Conservation (phyloP, 768 basidiomycete genomes). For the Leucocoprinus birnbaumii region DNA sequence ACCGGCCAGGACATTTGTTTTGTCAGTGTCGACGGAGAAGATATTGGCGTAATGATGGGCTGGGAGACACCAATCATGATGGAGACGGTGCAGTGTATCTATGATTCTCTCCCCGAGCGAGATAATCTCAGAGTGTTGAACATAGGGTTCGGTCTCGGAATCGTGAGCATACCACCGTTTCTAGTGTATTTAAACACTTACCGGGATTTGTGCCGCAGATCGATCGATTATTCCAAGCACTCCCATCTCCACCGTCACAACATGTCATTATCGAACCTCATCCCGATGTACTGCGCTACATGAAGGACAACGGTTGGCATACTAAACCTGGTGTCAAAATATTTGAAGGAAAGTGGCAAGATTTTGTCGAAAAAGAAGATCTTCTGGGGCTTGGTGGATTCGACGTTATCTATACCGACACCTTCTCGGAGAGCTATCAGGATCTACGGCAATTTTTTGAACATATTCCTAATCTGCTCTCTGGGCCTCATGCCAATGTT, state of each 20-base stretch:
- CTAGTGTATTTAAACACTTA: background rate
- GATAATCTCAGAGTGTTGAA: conserved; percentile 72
- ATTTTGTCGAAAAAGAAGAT: conserved; percentile 60
- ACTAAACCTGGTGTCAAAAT: conserved; percentile 73
- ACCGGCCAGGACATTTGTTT: conserved; percentile 83
- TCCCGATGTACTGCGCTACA: conserved; percentile 82
- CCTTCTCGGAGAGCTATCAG: conserved; percentile 86
- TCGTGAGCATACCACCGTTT: conserved; percentile 44
- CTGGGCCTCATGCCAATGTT: conserved; percentile 74
- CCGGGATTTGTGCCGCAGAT: conserved; percentile 52
- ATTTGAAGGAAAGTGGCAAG: conserved; percentile 93
- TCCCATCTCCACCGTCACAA: conserved; percentile 52
- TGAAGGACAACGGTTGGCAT: conserved; percentile 77
- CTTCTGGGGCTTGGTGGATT: conserved; percentile 72
- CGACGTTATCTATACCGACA: conserved; percentile 89
- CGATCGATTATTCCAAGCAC: conserved; percentile 74
- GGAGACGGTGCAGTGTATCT: conserved; percentile 70
- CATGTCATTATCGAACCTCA: conserved; percentile 97
- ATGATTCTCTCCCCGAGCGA: conserved; percentile 44
- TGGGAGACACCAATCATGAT: conserved; percentile 93
- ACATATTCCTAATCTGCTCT: conserved; percentile 71
- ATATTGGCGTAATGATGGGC: conserved; percentile 99
- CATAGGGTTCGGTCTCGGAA: conserved; percentile 92
- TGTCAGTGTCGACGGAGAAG: conserved; percentile 59
- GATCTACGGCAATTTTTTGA: conserved; percentile 83